Evolutionary conservation across 2,329 filamentous ascomycete genomes (phyloP).

Genomic region (Magnaporthiopsis poae): DNA sequence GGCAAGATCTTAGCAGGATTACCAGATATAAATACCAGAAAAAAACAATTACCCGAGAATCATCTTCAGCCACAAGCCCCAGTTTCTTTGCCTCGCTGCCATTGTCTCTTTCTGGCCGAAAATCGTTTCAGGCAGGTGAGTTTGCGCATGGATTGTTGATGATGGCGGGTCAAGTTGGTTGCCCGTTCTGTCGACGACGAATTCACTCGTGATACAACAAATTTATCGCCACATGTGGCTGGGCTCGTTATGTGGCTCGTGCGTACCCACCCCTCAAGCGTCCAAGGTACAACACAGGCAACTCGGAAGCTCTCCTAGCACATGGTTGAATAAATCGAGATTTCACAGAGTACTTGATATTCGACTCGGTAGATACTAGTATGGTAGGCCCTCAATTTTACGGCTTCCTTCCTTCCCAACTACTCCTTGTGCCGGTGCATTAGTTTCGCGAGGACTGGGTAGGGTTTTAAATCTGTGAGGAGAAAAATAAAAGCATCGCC

Average conservation of each 20-base stretch:
- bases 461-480: too few relatives aligned
- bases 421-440: too few relatives aligned
- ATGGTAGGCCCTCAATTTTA: too few relatives aligned
- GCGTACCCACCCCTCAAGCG: not conserved
- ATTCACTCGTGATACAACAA: not conserved
- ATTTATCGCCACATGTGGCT: not conserved
- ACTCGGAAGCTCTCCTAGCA: too few relatives aligned
- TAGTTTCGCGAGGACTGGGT: too few relatives aligned
- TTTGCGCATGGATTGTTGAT: conserved; percentile 7
- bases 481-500: not conserved
- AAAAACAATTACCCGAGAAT: conserved; percentile 47
- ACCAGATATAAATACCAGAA: conserved; percentile 3
- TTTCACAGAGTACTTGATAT: too few relatives aligned
- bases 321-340: too few relatives aligned
- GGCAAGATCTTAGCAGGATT: conserved; percentile 11
- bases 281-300: too few relatives aligned
- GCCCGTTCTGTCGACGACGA: not conserved
- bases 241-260: not conserved
- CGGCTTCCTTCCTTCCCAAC: too few relatives aligned
- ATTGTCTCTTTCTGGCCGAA: not conserved
- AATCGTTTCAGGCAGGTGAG: conserved; percentile 40
- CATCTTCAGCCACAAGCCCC: conserved; percentile 56
- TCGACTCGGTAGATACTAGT: too few relatives aligned
- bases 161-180: not conserved
- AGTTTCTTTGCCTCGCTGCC: not conserved